Evolutionary conservation across 345 rosid species (phyloP), one percentile per base, ranked within the genome.

Genomic region (Populus tremula): DNA sequence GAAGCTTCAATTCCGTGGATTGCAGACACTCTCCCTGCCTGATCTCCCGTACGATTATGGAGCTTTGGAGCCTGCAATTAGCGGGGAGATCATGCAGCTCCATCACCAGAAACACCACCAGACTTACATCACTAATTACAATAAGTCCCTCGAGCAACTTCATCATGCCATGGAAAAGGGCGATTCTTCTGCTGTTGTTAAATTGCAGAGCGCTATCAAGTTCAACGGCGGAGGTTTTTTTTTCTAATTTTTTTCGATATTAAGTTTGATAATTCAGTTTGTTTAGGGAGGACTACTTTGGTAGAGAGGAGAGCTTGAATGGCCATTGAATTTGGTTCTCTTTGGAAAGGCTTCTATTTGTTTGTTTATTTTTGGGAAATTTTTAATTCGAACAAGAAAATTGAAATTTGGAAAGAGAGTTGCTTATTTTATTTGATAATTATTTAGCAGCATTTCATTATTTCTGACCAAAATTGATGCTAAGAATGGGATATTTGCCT

Each of bases 21-120:
- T 91, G 27, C 84, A 90, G 83, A 92, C 98, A 17, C 81, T 89
- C 81, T 81, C 97, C 49, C 96, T 96, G 67, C 97, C 98, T 54
- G 99, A 93, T 83, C 97, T 96, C 17, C 82, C 94, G 4, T 96
- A 96, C 81, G 99, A 91, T 68, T 96, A 96, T 35, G 85, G 90
- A 25, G 95, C 94, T 0, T 86, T 96, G 85, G 97, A 96, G 87
- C 99, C 99, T 75, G 97, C 85, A 67, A 90, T 96, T 74, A 89
- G 92, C 78, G 99, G 90, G 67, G 97, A 93, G 85, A 96, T 96
- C 35, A 96, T 96, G 99, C 91, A 91, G 88, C 82, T 96, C 41
- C 99, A 96, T 75, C 99, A 96, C 91, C 94, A 92, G 88, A 96
- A 96, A 86, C 99, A 96, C 73, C 99, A 96, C 77, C 94, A 90